A percentile compares a stretch with the other conserved stretches of the same genome.
phyloP scores from a whole-genome alignment of 2,329 filamentous ascomycete genomes.

The Tolypocladium sp. region DNA sequence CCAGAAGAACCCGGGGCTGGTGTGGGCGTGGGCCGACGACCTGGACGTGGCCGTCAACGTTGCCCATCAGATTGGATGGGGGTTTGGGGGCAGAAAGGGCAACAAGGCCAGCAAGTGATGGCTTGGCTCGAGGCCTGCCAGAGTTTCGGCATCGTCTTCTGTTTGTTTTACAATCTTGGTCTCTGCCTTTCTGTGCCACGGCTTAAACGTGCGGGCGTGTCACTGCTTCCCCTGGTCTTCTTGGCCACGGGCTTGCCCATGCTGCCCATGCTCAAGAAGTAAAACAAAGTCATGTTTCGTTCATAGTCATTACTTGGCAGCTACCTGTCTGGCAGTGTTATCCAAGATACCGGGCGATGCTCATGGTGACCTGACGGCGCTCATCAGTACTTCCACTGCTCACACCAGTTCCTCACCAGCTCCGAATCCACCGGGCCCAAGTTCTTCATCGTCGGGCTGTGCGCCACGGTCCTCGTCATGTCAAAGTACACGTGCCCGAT shows the following conservation, averaged over 20 bases:
- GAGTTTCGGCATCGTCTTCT: too few species aligned
- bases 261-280: too few species aligned
- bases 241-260: too few species aligned
- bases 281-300: too few species aligned
- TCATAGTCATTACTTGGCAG: too few species aligned
- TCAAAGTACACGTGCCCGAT: slow-evolving; percentile 24
- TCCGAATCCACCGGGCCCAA: slow-evolving; percentile 30
- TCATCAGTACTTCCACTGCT: slow-evolving; percentile 29
- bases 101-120: slow-evolving; percentile 16
- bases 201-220: too few species aligned
- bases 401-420: slow-evolving; percentile 38
- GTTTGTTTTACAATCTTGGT: too few species aligned
- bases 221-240: too few species aligned
- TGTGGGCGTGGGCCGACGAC: slow-evolving; percentile 47
- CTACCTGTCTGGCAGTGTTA: too few species aligned
- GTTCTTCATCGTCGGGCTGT: slow-evolving; percentile 31
- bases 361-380: slow-evolving; percentile 17
- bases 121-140: too few species aligned
- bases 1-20: slow-evolving; percentile 48
- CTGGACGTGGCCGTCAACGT: slow-evolving; percentile 34
- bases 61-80: slow-evolving; percentile 47
- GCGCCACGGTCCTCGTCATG: slow-evolving; percentile 25
- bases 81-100: slow-evolving; percentile 28
- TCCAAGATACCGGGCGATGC: too few species aligned
- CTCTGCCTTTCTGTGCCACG: too few species aligned